Conservation (phyloP, 2,329 filamentous ascomycete genomes). For the Lecanoromycetidae sp. region DNA sequence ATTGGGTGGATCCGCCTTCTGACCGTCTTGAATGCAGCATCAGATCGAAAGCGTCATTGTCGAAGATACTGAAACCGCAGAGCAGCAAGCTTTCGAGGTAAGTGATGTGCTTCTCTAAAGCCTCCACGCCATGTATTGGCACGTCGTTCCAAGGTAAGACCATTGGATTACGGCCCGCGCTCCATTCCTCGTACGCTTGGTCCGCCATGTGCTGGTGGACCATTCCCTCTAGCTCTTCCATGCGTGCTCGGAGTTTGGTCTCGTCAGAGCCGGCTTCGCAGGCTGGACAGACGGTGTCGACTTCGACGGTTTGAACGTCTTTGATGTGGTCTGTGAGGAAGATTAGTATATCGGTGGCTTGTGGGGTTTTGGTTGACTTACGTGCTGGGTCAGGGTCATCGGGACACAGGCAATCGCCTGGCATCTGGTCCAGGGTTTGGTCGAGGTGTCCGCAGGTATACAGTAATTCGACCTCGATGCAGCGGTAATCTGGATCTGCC, state of each 20-base stretch:
- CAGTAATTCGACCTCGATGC: neutral
- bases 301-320: neutral
- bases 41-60: too few relatives aligned
- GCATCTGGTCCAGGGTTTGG: neutral
- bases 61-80: too few relatives aligned
- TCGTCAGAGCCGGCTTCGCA: neutral
- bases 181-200: too few relatives aligned
- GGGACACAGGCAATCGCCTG: neutral
- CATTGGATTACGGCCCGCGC: too few relatives aligned
- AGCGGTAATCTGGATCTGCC: neutral
- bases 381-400: neutral
- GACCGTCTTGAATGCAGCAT: too few relatives aligned
- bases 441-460: neutral
- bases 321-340: neutral
- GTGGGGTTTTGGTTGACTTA: neutral
- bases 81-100: too few relatives aligned
- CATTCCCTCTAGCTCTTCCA: neutral
- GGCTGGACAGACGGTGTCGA: neutral
- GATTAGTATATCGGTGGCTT: neutral
- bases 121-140: too few relatives aligned
- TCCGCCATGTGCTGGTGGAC: too few relatives aligned
- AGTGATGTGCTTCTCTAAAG: too few relatives aligned
- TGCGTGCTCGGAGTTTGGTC: neutral
- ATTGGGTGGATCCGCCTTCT: too few relatives aligned
- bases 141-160: too few relatives aligned